Conservation (phyloP, 2,329 filamentous ascomycete species). For the Penicillium glabrum region DNA sequence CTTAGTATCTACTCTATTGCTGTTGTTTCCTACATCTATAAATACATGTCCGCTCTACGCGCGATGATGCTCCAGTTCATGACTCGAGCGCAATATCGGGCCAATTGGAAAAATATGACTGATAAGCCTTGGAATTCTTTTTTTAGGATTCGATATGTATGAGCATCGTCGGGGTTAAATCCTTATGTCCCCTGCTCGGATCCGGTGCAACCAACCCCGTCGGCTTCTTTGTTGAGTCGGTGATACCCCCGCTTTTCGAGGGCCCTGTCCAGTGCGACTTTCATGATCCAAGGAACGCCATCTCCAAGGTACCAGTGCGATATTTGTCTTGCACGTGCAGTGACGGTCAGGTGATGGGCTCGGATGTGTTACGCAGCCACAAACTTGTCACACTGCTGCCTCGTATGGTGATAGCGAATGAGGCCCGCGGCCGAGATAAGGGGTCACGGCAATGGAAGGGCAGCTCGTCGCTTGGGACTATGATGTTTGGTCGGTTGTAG, state of each 20-base stretch:
- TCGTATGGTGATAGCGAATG: not conserved
- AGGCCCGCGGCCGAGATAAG: not conserved
- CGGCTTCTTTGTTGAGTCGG: not conserved
- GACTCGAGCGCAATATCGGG: not conserved
- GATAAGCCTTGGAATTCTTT: not conserved
- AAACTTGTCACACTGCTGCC: not conserved
- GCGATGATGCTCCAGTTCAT: not conserved
- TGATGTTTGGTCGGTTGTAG: not conserved
- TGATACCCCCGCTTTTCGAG: not conserved
- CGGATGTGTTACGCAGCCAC: constrained; percentile 5
- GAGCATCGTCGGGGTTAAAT: not conserved
- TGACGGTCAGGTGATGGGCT: constrained; percentile 13
- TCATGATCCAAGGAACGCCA: not conserved
- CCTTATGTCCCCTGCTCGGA: not conserved
- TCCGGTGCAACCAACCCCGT: not conserved
- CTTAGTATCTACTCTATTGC: too few relatives aligned
- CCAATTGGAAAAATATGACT: not conserved
- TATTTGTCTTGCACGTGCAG: constrained; percentile 7
- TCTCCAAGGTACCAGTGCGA: not conserved
- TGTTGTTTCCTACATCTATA: not conserved
- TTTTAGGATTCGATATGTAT: not conserved
- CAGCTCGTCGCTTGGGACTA: not conserved
- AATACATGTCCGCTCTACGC: not conserved
- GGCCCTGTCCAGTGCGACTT: not conserved
- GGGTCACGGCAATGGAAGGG: not conserved